Evolutionary conservation across 257 asterid genomes (phyloP).

Genomic region (Lycium ferocissimum): DNA sequence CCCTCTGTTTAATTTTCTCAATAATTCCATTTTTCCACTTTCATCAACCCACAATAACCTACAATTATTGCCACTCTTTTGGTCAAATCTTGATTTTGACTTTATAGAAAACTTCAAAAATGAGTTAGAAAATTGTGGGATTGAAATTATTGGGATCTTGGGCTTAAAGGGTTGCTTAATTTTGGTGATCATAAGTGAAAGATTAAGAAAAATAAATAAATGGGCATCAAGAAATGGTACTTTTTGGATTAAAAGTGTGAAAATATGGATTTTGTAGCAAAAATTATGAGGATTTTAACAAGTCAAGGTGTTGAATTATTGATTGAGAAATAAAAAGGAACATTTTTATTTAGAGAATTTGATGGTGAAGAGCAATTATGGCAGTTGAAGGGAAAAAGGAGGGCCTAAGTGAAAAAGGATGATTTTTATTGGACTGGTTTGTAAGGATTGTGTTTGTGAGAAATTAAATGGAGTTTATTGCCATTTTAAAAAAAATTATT

Average conservation of each 20-base stretch:
- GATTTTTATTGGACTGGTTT: not conserved
- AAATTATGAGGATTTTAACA: not conserved
- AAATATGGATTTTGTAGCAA: not conserved
- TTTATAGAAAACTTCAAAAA: conserved; percentile 44
- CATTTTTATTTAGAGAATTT: not conserved
- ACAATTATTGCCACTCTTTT: conserved; percentile 36
- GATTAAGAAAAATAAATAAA: not conserved
- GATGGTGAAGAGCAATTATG: not conserved
- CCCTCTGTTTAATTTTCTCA: conserved; percentile 58
- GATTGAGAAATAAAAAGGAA: not conserved
- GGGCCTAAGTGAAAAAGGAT: not conserved
- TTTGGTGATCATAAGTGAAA: conserved; percentile 58
- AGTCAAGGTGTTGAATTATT: not conserved
- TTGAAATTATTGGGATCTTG: conserved; percentile 41
- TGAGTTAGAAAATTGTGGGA: conserved; percentile 43
- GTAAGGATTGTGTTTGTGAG: not conserved
- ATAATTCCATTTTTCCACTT: conserved; percentile 56
- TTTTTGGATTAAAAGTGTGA: not conserved
- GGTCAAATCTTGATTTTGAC: conserved; percentile 37
- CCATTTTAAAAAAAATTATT: too few species aligned
- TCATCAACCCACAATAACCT: conserved; percentile 51
- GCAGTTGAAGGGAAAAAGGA: not conserved
- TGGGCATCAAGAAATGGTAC: conserved; percentile 12
- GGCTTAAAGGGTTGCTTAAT: conserved; percentile 54
- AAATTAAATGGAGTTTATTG: not conserved